phyloP scores from a whole-genome alignment of 2,329 filamentous ascomycete species.

The Rutstroemia sp. region DNA sequence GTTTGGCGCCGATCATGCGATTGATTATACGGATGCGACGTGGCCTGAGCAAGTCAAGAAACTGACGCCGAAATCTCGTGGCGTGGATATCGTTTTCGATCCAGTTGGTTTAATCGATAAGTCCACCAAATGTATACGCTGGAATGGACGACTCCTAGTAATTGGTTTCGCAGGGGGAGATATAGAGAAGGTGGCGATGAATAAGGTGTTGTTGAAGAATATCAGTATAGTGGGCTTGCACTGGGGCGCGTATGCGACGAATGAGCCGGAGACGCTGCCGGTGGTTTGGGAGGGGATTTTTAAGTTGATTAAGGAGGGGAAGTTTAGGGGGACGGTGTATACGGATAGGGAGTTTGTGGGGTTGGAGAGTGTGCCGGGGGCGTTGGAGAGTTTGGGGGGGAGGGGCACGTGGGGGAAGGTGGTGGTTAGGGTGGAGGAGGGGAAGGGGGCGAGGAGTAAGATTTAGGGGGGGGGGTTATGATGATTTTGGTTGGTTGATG shows the following conservation, averaged over 20 bases:
- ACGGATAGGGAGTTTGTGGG: conserved; percentile 76
- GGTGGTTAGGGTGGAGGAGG: conserved; percentile 71
- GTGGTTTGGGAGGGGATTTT: conserved; percentile 79
- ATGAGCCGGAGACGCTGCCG: conserved; percentile 63
- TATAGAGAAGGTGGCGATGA: conserved; percentile 90
- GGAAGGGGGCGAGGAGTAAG: conserved; percentile 46
- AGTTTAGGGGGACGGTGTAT: conserved; percentile 77
- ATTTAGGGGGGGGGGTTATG: conserved; percentile 32
- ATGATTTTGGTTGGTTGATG: no score
- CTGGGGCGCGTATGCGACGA: conserved; percentile 77
- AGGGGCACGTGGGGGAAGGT: conserved; percentile 95
- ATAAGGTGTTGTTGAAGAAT: conserved; percentile 89
- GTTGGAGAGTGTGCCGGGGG: conserved; percentile 68
- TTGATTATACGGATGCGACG: conserved; percentile 64
- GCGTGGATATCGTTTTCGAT: conserved; percentile 89
- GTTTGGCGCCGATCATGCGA: conserved; percentile 77
- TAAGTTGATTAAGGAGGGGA: conserved; percentile 66
- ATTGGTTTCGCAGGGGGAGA: conserved; percentile 81
- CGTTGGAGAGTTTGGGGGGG: conserved; percentile 68
- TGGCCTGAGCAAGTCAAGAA: conserved; percentile 67
- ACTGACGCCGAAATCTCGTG: conserved; percentile 61
- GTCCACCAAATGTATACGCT: conserved; percentile 84
- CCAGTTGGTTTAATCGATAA: conserved; percentile 84
- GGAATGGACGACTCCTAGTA: conserved; percentile 83
- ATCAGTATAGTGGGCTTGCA: conserved; percentile 83